Evolutionary conservation across 306 rosid species (phyloP).

Genomic region (Oemleria cerasiformis): DNA sequence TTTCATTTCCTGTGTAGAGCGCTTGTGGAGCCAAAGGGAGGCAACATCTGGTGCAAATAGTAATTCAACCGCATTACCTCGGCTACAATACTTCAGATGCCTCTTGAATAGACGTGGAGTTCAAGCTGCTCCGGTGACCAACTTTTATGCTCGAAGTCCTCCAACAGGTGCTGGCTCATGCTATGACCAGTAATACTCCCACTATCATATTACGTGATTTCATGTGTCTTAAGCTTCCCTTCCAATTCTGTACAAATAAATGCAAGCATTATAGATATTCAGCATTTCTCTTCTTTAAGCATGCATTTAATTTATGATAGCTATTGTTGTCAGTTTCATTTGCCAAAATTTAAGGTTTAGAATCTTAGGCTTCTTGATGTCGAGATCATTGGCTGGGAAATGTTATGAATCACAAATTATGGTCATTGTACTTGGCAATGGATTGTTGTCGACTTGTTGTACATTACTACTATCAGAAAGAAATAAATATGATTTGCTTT

Average conservation of each 20-base stretch:
- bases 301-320: not conserved
- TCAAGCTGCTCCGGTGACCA: constrained; percentile 77
- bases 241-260: not conserved
- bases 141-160: constrained; percentile 59
- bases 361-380: not conserved
- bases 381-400: not conserved
- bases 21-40: constrained; percentile 74
- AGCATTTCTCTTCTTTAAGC: not conserved
- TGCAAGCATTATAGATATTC: not conserved
- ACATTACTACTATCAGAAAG: not conserved
- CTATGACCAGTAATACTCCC: constrained; percentile 53
- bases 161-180: constrained; percentile 85
- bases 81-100: constrained; percentile 79
- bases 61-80: constrained; percentile 46
- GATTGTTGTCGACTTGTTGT: not conserved
- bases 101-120: constrained; percentile 78
- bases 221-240: not conserved
- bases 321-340: constrained; percentile 11
- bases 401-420: not conserved
- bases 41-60: constrained; percentile 34
- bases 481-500: not conserved
- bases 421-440: not conserved
- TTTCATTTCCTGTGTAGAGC: constrained; percentile 44
- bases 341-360: not conserved
- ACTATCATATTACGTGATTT: constrained; percentile 3